Percentiles rank a stretch among this genome's conserved stretches.
Conservation (phyloP, 768 basidiomycete genomes). For the Pleurotus tuber-regium region DNA sequence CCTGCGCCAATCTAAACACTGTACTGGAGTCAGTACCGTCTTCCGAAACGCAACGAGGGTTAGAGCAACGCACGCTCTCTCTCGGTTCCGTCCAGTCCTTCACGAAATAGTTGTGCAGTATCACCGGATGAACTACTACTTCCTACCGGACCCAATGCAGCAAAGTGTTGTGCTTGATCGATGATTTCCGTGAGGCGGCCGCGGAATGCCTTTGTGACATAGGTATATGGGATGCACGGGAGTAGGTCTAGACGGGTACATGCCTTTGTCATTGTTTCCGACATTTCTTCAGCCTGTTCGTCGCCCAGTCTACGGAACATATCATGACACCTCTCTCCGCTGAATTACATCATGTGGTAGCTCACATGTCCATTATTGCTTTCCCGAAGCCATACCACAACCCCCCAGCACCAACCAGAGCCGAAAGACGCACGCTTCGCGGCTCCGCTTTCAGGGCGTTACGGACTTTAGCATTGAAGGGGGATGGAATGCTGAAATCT, state of each 20-base stretch:
- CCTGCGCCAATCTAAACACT: constrained; percentile 89
- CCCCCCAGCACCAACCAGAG: constrained; percentile 83
- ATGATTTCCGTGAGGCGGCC: constrained; percentile 74
- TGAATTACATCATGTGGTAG: constrained; percentile 5
- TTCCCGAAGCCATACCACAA: constrained; percentile 93
- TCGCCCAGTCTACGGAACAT: constrained; percentile 62
- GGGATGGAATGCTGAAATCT: constrained; percentile 78
- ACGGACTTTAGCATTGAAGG: constrained; percentile 74
- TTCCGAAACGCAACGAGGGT: background rate
- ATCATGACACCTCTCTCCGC: constrained; percentile 7
- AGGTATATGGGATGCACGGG: background rate
- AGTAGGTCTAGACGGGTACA: constrained; percentile 12
- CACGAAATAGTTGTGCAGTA: constrained; percentile 73
- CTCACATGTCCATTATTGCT: constrained; percentile 78
- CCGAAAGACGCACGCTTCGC: constrained; percentile 77
- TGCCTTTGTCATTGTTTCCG: constrained; percentile 68
- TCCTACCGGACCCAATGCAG: constrained; percentile 59
- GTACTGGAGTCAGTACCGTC: constrained; percentile 10
- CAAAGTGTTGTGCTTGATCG: constrained; percentile 90
- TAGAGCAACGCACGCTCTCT: constrained; percentile 69
- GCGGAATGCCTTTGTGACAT: constrained; percentile 60
- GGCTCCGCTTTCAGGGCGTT: constrained; percentile 91
- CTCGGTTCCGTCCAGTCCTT: constrained; percentile 91
- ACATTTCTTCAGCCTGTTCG: constrained; percentile 68
- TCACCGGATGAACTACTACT: constrained; percentile 52